Base-by-base conservation (phyloP, 805 yeast species). In the Ogataea wickerhamii region DNA sequence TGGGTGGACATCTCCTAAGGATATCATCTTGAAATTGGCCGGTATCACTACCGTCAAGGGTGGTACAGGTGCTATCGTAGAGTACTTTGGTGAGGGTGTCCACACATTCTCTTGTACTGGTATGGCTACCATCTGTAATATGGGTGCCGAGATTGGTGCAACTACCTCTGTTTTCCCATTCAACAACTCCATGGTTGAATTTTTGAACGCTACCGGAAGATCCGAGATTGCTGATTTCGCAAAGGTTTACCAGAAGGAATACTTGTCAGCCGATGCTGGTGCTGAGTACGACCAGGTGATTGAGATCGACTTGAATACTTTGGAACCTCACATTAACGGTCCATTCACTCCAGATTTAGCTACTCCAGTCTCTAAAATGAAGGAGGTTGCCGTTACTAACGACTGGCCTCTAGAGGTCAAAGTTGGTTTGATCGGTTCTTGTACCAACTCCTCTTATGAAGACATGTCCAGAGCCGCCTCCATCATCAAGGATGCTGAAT, bases 81-180 rank as follows among this genome's bases (percentile, higher is more conserved):
- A 93, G 70, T 93, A 93, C 71, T 91, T 87, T 59, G 98, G 98
- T 60, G 87, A 81, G 38, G 98, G 98, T 70, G 95, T 88, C 32
- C 71, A 81, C 45, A 70, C 83, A 38, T 76, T 93, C 56, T 82
- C 95, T 18, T 87, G 96, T 71, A 93, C 98, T 24, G 98, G 98
- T 71, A 93, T 93, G 98, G 98, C 95, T 45, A 93, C 98, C 44
- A 91, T 93, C 64, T 91, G 98, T 76, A 93, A 93, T 68, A 93
- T 93, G 98, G 98, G 98, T 63, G 98, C 98, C 38, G 98, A 93
- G 70, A 88, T 93, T 42, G 98, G 98, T 66, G 98, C 98, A 30
- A 93, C 98, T 26, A 93, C 98, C 30, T 91, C 98, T 18, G 79
- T 87, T 40, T 93, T 93, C 87, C 98, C 98, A 47, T 91, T 80